Percentiles rank a stretch among this genome's conserved stretches.
phyloP scores from a whole-genome alignment of 2,329 filamentous ascomycete species.

The Calonectria pseudoturangicola region DNA sequence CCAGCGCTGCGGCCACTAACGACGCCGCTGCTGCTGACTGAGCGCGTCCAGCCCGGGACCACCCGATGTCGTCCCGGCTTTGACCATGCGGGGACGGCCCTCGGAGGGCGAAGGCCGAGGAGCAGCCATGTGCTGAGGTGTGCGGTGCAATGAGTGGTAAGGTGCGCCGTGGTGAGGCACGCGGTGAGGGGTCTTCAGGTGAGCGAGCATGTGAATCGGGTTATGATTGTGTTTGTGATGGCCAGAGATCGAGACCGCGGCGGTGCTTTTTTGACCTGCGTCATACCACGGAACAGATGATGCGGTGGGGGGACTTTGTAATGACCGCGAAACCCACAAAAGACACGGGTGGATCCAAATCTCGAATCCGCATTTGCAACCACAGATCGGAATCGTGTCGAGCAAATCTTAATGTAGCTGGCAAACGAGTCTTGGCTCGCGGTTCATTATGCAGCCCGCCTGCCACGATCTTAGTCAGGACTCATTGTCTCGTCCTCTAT shows the following conservation, averaged over 20 bases:
- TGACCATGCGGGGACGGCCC: slow-evolving; percentile 27
- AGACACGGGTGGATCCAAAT: not conserved
- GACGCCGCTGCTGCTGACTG: slow-evolving; percentile 26
- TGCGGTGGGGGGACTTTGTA: not conserved
- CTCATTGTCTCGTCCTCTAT: too few species aligned
- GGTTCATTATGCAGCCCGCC: too few species aligned
- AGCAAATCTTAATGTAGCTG: too few species aligned
- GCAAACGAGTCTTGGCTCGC: too few species aligned
- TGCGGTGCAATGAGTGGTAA: not conserved
- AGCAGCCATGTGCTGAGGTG: slow-evolving; percentile 16
- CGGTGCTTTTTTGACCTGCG: not conserved
- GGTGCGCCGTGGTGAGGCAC: too few species aligned
- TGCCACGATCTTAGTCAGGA: too few species aligned
- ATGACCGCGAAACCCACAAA: slow-evolving; percentile 4
- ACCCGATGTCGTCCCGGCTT: slow-evolving; percentile 36
- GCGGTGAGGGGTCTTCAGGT: not conserved
- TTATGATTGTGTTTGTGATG: slow-evolving; percentile 1
- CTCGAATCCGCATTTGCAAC: too few species aligned
- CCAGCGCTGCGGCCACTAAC: slow-evolving; percentile 33
- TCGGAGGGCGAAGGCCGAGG: slow-evolving; percentile 25
- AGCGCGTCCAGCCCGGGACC: slow-evolving; percentile 32
- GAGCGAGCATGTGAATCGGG: slow-evolving; percentile 5
- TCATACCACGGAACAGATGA: not conserved
- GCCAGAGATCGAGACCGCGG: not conserved
- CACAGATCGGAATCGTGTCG: too few species aligned